Percentiles rank a stretch among this genome's conserved stretches.
phyloP scores from a whole-genome alignment of 2,329 filamentous ascomycete genomes.

The Paracamarosporium sp. region DNA sequence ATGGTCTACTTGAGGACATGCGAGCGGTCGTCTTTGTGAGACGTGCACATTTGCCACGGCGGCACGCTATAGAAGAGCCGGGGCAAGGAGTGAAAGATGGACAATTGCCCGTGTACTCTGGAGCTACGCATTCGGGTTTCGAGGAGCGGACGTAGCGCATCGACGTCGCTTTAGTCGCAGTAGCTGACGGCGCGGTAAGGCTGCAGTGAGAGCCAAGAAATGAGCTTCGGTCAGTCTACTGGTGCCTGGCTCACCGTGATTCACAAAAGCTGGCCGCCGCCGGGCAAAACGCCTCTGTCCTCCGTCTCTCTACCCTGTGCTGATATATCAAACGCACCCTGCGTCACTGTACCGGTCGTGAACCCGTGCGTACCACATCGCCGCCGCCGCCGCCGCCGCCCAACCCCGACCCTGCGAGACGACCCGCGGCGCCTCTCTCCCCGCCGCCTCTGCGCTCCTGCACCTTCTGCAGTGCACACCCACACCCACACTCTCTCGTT shows the following conservation, averaged over 20 bases:
- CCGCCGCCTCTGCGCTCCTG: conserved; percentile 3
- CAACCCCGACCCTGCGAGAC: neutral
- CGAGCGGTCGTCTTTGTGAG: neutral
- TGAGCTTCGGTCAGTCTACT: neutral
- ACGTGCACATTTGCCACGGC: neutral
- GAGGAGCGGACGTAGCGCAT: neutral
- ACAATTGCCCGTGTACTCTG: neutral
- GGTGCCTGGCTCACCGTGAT: conserved; percentile 37
- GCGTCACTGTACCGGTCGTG: conserved; percentile 6
- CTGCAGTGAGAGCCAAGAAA: neutral
- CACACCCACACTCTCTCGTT: neutral
- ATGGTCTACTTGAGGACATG: neutral
- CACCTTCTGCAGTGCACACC: conserved; percentile 6
- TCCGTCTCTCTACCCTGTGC: conserved; percentile 1
- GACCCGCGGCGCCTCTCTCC: conserved; percentile 1
- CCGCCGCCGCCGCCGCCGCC: neutral
- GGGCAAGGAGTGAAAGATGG: neutral
- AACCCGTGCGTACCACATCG: conserved; percentile 3
- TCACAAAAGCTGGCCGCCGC: conserved; percentile 37
- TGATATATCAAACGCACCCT: neutral
- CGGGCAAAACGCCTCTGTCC: conserved; percentile 21
- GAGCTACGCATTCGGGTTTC: neutral
- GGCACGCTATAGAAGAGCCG: neutral
- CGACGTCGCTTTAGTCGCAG: neutral
- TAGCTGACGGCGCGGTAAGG: neutral